phyloP scores from a whole-genome alignment of 805 yeast species.

The Hanseniaspora meyeri region DNA sequence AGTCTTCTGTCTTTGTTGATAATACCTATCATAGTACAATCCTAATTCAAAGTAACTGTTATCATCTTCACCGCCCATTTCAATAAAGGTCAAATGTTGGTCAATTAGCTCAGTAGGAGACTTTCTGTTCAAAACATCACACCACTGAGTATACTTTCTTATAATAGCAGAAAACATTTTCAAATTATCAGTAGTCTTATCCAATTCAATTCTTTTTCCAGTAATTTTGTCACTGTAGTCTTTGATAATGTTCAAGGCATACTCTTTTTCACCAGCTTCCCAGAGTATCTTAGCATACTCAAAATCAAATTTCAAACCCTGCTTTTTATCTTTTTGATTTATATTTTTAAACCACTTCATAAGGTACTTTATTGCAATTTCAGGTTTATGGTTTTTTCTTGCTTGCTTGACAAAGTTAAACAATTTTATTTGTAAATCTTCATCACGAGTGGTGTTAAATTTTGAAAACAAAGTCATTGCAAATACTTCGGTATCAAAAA shows the following conservation, averaged over 20 bases:
- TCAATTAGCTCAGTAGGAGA: conserved; percentile 59
- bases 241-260: conserved; percentile 58
- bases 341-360: conserved; percentile 37
- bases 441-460: conserved; percentile 3
- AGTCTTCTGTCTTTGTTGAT: conserved; percentile 10
- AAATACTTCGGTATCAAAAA: conserved; percentile 7
- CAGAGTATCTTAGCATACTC: conserved; percentile 76
- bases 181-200: conserved; percentile 19
- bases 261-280: conserved; percentile 78
- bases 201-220: conserved; percentile 17
- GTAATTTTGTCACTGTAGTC: conserved; percentile 19
- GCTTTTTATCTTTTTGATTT: conserved; percentile 19
- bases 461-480: background rate
- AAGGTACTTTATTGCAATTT: conserved; percentile 57
- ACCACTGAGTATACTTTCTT: conserved; percentile 75
- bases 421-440: conserved; percentile 39
- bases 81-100: conserved; percentile 51
- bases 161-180: conserved; percentile 32
- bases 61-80: conserved; percentile 50
- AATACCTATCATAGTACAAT: conserved; percentile 58
- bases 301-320: conserved; percentile 38
- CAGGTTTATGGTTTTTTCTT: conserved; percentile 54
- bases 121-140: conserved; percentile 73
- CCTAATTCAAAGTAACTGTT: conserved; percentile 74
- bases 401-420: conserved; percentile 52